phyloP scores from a whole-genome alignment of 257 asterid species.

The Fraxinus cuspidata region DNA sequence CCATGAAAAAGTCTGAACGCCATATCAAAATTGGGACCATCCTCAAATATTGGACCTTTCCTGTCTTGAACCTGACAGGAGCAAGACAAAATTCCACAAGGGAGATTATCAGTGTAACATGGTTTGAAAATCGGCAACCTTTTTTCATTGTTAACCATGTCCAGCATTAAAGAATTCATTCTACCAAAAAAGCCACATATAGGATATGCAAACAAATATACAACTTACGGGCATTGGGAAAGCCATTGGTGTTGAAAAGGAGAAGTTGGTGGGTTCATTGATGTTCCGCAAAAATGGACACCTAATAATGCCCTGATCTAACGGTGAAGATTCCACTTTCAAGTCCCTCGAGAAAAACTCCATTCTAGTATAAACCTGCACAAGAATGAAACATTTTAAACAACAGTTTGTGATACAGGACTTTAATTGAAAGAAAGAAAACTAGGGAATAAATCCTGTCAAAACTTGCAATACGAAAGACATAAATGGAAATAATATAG shows the following conservation, averaged over 20 bases:
- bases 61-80: constrained; percentile 52
- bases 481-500: background rate
- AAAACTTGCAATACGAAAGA: background rate
- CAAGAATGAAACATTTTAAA: constrained; percentile 12
- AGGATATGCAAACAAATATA: background rate
- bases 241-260: constrained; percentile 65
- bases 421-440: background rate
- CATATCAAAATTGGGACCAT: constrained; percentile 87
- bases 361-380: constrained; percentile 63
- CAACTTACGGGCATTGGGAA: constrained; percentile 66
- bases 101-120: constrained; percentile 12
- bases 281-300: constrained; percentile 96
- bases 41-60: constrained; percentile 95
- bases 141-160: background rate
- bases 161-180: background rate
- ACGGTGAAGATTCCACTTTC: constrained; percentile 53
- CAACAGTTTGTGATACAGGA: background rate
- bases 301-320: constrained; percentile 60
- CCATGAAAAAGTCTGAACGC: constrained; percentile 96
- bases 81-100: constrained; percentile 15
- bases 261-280: constrained; percentile 81
- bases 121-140: background rate
- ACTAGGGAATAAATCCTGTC: background rate
- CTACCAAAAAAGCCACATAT: background rate
- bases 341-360: constrained; percentile 59